These are phyloP conservation scores for Melaleuca alternifolia DNA, from an alignment of 345 rosid species.

Conservation along the genomic window DNA sequence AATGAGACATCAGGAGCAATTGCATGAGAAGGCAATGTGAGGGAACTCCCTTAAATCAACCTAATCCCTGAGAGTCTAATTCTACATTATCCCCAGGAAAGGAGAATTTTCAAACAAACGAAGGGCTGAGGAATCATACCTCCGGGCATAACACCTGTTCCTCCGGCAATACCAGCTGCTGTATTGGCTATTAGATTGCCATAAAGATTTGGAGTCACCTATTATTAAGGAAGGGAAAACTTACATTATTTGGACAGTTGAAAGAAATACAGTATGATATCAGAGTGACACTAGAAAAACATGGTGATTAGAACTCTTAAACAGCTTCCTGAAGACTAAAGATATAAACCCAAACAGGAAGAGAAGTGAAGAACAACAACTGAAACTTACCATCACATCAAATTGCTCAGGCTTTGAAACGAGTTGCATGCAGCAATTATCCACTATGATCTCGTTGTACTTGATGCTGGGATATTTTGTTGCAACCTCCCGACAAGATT, in stretches of 20 bases:
- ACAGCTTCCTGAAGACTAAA: not conserved
- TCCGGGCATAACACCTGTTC: slow-evolving; percentile 55
- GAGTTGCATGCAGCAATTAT: slow-evolving; percentile 97
- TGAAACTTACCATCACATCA: slow-evolving; percentile 79
- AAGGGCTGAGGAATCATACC: slow-evolving; percentile 14
- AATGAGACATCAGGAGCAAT: not conserved
- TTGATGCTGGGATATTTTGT: slow-evolving; percentile 70
- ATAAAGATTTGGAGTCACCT: slow-evolving; percentile 48
- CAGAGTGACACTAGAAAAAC: not conserved
- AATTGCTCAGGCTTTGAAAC: slow-evolving; percentile 98
- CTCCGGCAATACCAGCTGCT: slow-evolving; percentile 49
- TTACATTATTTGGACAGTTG: not conserved
- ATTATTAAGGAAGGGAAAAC: not conserved
- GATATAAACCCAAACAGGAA: not conserved
- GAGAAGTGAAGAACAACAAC: not conserved
- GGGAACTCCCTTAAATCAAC: not conserved
- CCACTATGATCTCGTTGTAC: slow-evolving; percentile 85
- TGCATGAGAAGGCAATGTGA: not conserved
- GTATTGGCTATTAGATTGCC: slow-evolving; percentile 38
- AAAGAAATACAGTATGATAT: not conserved
- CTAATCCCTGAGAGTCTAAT: not conserved
- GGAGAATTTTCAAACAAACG: not conserved
- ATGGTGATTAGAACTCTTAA: not conserved
- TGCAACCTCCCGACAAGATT: slow-evolving; percentile 92
- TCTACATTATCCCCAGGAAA: not conserved